Conservation (phyloP, 805 yeast genomes). For the Sugiyamaella mastotermitis region DNA sequence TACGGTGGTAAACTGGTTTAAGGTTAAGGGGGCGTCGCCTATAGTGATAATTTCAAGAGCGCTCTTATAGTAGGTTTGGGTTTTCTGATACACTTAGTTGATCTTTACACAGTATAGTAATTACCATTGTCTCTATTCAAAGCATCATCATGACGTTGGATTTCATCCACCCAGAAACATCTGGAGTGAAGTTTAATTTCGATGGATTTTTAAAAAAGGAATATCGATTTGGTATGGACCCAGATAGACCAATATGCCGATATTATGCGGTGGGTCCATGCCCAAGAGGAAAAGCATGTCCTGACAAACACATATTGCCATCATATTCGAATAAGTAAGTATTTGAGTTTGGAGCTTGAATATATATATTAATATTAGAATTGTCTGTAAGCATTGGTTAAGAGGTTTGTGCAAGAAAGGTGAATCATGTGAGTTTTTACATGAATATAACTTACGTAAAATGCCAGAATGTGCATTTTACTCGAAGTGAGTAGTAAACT, state of each 20-base stretch:
- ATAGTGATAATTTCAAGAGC: too few relatives aligned
- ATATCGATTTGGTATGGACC: constrained; percentile 75
- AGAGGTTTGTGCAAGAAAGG: constrained; percentile 96
- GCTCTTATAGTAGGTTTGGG: too few relatives aligned
- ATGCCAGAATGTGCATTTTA: constrained; percentile 96
- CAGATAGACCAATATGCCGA: constrained; percentile 84
- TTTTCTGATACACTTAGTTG: too few relatives aligned
- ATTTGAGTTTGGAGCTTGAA: neutral
- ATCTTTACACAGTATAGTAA: too few relatives aligned
- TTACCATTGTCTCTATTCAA: too few relatives aligned
- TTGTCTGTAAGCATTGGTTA: constrained; percentile 98
- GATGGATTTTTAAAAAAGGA: constrained; percentile 80
- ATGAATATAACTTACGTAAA: constrained; percentile 86
- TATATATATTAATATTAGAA: constrained; percentile 42
- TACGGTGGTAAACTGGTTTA: too few relatives aligned
- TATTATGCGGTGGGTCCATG: constrained; percentile 65
- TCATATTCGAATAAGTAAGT: constrained; percentile 59
- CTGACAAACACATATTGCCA: constrained; percentile 74
- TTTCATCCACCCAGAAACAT: constrained; percentile 36
- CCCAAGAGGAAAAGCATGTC: constrained; percentile 81
- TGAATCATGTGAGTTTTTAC: constrained; percentile 91
- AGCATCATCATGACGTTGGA: constrained; percentile 1
- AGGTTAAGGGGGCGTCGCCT: too few relatives aligned
- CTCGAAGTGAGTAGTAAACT: constrained; percentile 38
- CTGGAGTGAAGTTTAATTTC: constrained; percentile 51